phyloP scores from a whole-genome alignment of 257 asterid genomes.

The Solanum medicagineum region DNA sequence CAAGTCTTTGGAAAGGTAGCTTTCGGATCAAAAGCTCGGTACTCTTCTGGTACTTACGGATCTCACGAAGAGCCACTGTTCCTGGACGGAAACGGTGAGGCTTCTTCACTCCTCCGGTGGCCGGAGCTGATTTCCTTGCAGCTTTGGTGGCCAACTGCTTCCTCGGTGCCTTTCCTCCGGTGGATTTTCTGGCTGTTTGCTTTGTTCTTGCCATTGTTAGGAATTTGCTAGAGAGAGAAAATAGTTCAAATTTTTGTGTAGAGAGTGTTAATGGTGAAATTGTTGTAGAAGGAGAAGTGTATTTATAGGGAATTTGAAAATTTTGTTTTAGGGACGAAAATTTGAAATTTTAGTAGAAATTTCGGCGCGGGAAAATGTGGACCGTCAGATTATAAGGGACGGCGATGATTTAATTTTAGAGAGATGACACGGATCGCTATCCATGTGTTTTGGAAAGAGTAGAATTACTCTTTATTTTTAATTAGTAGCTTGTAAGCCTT shows the following conservation, averaged over 20 bases:
- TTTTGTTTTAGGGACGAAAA: neutral
- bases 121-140: neutral
- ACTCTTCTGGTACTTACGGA: neutral
- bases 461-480: too few relatives aligned
- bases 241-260: neutral
- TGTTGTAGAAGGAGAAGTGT: neutral
- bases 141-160: neutral
- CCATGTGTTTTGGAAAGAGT: neutral
- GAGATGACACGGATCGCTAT: neutral
- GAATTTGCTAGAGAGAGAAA: neutral
- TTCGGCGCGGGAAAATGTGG: neutral
- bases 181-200: neutral
- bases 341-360: neutral
- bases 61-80: neutral
- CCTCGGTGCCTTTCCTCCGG: neutral
- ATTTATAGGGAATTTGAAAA: neutral
- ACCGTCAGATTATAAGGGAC: neutral
- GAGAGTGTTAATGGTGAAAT: neutral
- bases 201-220: neutral
- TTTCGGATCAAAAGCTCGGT: neutral
- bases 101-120: neutral
- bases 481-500: too few relatives aligned
- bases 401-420: neutral
- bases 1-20: neutral
- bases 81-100: neutral